These are phyloP conservation scores for Musa beccarii DNA, from an alignment of 176 grass and related monocot genomes.

Conservation along the genomic window DNA sequence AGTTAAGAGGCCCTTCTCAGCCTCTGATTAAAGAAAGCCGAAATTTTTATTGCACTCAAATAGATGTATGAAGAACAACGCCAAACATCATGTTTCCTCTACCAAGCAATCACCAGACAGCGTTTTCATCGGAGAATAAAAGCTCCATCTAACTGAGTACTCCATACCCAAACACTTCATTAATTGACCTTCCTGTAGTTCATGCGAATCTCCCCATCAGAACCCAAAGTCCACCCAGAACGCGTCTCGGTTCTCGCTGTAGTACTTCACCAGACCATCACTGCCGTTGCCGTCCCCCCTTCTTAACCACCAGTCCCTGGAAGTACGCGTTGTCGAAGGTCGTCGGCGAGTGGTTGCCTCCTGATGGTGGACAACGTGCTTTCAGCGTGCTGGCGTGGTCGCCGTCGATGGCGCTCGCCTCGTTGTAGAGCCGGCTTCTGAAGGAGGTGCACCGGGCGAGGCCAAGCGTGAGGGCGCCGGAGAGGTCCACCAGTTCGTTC, in stretches of 20 bases:
- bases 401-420: slow-evolving; percentile 43
- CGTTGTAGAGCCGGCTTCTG: slow-evolving; percentile 64
- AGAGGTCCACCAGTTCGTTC: slow-evolving; percentile 64
- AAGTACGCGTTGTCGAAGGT: slow-evolving; percentile 58
- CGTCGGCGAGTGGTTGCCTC: slow-evolving; percentile 38
- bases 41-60: no score
- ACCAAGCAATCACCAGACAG: no score
- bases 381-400: slow-evolving; percentile 31
- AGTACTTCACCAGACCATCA: slow-evolving; percentile 52
- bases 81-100: no score
- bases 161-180: neutral
- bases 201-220: slow-evolving; percentile 21
- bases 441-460: slow-evolving; percentile 58
- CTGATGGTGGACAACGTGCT: slow-evolving; percentile 24
- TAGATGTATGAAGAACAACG: no score
- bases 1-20: no score
- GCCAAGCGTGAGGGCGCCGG: slow-evolving; percentile 64
- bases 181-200: slow-evolving; percentile 27
- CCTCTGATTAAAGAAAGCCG: no score
- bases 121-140: no score
- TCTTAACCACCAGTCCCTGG: slow-evolving; percentile 28
- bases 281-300: slow-evolving; percentile 39
- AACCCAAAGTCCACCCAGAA: slow-evolving; percentile 65
- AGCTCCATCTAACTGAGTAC: no score
- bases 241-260: slow-evolving; percentile 30